These are phyloP conservation scores for Saccharomyces kudriavzevii DNA, from an alignment of 805 yeast genomes.

Conservation along the genomic window DNA sequence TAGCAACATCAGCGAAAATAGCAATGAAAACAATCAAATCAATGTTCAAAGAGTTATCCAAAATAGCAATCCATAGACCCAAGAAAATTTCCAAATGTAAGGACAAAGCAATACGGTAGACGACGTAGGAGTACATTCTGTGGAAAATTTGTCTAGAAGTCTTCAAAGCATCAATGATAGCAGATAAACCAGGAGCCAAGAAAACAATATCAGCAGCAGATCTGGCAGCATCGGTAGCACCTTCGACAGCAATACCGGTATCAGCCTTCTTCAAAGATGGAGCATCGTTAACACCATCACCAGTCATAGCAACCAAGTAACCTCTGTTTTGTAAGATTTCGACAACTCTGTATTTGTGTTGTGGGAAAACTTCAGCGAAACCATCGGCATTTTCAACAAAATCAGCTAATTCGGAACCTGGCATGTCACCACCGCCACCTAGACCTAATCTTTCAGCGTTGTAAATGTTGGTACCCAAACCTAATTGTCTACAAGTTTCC, in stretches of 20 bases:
- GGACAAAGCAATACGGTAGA: slow-evolving; percentile 94
- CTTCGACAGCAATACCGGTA: slow-evolving; percentile 96
- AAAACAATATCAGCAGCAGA: slow-evolving; percentile 95
- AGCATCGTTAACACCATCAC: slow-evolving; percentile 98
- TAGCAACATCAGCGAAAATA: slow-evolving; percentile 94
- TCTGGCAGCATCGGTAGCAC: slow-evolving; percentile 95
- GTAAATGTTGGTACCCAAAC: slow-evolving; percentile 91
- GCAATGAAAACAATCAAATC: slow-evolving; percentile 94
- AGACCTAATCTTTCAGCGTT: slow-evolving; percentile 95
- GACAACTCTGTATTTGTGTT: slow-evolving; percentile 92
- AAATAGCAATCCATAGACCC: slow-evolving; percentile 94
- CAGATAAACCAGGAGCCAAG: slow-evolving; percentile 92
- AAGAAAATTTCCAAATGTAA: slow-evolving; percentile 90
- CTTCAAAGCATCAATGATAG: slow-evolving; percentile 89
- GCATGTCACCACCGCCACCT: slow-evolving; percentile 92
- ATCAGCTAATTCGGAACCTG: slow-evolving; percentile 96
- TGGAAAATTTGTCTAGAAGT: slow-evolving; percentile 96
- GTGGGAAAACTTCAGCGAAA: slow-evolving; percentile 98
- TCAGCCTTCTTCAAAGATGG: slow-evolving; percentile 95
- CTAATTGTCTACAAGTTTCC: slow-evolving; percentile 96
- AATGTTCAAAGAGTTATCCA: slow-evolving; percentile 79
- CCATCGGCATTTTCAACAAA: slow-evolving; percentile 97
- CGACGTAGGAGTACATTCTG: slow-evolving; percentile 97
- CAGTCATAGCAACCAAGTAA: slow-evolving; percentile 97
- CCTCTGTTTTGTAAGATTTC: slow-evolving; percentile 93